phyloP scores from a whole-genome alignment of 345 rosid species.

The Murraya paniculata region DNA sequence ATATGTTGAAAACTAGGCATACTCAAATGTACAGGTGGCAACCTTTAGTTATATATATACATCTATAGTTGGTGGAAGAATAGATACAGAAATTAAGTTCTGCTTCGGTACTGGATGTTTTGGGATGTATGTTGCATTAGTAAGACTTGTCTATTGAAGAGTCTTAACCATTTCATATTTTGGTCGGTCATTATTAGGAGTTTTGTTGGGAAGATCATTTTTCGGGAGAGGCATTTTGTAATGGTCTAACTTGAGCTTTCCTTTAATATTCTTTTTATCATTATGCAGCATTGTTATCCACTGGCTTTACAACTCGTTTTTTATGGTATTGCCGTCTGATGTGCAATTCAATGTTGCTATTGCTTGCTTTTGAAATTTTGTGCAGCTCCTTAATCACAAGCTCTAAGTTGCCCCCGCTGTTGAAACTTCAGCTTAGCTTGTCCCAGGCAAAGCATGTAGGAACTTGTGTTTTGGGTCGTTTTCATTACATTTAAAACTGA shows the following conservation, averaged over 20 bases:
- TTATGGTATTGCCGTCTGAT: too few species aligned
- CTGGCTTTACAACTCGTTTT: too few species aligned
- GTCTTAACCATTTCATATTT: background rate
- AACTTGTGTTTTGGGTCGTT: background rate
- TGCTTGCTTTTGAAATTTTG: background rate
- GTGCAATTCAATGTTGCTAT: background rate
- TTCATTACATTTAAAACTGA: background rate
- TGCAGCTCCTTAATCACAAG: background rate
- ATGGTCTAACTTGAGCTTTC: background rate
- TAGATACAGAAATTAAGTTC: background rate
- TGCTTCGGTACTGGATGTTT: background rate
- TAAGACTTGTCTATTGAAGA: background rate
- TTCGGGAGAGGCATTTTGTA: background rate
- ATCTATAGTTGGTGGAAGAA: background rate
- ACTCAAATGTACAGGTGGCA: background rate
- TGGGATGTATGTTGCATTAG: background rate
- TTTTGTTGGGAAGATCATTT: background rate
- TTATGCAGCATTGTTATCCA: background rate
- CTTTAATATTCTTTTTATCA: background rate
- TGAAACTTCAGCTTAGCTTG: background rate
- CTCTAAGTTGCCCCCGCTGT: background rate
- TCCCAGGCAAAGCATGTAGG: background rate
- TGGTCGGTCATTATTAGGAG: background rate
- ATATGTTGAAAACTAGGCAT: background rate
- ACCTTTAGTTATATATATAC: background rate